phyloP scores from a whole-genome alignment of 2,329 filamentous ascomycete genomes.

The Fusarium neocosmosporiellum region DNA sequence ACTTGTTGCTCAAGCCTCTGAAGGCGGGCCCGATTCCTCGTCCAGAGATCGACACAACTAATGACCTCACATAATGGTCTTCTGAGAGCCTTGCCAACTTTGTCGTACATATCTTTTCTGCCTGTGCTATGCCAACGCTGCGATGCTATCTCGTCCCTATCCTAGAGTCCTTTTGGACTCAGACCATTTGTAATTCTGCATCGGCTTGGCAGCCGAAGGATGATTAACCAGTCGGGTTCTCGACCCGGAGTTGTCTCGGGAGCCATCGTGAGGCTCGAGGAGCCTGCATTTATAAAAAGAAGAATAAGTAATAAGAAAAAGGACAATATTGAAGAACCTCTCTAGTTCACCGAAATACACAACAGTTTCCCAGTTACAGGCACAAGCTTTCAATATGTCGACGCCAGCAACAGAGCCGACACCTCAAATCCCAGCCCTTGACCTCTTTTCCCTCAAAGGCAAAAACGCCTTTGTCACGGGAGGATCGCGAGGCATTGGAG shows the following conservation, averaged over 20 bases:
- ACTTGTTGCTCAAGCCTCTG: not conserved
- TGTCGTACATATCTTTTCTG: not conserved
- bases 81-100: fast-evolving
- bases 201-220: not conserved
- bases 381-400: not conserved
- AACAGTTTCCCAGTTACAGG: not conserved
- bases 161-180: not conserved
- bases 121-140: fast-evolving
- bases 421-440: not conserved
- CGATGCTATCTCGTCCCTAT: not conserved
- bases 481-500: not conserved
- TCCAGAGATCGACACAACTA: not conserved
- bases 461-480: not conserved
- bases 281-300: not conserved
- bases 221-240: not conserved
- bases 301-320: not conserved
- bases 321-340: not conserved
- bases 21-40: not conserved
- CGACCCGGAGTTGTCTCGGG: not conserved
- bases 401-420: not conserved
- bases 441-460: not conserved
- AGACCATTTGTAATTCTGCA: not conserved
- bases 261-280: not conserved
- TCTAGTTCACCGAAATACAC: not conserved
- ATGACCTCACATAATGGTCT: not conserved